phyloP scores from a whole-genome alignment of 495 filamentous ascomycete species.

The Neurospora sp. region DNA sequence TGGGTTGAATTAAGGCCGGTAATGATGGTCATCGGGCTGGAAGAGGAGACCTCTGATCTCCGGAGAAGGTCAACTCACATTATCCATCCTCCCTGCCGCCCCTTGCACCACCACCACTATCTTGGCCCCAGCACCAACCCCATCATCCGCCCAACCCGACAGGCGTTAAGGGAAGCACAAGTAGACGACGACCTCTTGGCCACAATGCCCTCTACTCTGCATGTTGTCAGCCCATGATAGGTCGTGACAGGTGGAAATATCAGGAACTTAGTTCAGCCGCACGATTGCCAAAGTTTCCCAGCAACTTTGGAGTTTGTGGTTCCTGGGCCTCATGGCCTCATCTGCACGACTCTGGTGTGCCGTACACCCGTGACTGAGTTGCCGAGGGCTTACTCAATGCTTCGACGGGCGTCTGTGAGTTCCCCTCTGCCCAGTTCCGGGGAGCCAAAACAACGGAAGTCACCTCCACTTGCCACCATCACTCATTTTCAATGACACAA shows the following conservation, averaged over 20 bases:
- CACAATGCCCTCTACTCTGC: background rate
- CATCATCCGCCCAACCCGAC: no score
- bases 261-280: background rate
- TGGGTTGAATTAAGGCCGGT: background rate
- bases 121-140: no score
- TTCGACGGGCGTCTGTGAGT: background rate
- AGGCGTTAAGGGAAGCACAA: no score
- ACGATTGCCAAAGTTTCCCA: background rate
- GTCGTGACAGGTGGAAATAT: background rate
- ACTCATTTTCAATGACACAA: background rate
- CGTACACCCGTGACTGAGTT: background rate
- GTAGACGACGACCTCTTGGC: no score
- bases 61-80: no score
- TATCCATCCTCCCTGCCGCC: no score
- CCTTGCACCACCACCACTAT: no score
- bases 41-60: background rate
- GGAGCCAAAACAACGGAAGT: background rate
- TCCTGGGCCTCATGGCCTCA: background rate
- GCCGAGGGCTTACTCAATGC: background rate
- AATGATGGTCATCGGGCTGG: background rate
- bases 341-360: background rate
- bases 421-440: background rate
- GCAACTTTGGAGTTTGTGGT: background rate
- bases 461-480: background rate
- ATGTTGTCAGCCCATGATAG: background rate